Evolutionary conservation across 352 stramenopile genomes (phyloP).

Genomic region (Pythium pyrilobum): DNA sequence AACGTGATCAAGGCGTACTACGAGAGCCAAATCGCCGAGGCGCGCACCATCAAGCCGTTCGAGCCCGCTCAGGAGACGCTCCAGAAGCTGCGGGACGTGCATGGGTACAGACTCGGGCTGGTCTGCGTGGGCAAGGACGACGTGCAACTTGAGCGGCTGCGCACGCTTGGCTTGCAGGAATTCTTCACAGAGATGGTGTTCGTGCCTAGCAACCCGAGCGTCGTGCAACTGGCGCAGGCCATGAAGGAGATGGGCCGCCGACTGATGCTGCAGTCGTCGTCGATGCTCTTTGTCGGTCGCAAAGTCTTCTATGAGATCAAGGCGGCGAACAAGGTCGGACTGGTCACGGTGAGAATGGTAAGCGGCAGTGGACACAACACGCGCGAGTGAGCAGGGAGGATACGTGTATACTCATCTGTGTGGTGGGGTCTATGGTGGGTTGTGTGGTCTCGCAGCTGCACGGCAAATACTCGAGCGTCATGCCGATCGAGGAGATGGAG

Average conservation of each 20-base stretch:
- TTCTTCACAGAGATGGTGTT: conserved; percentile 65
- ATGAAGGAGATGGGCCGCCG: conserved; percentile 68
- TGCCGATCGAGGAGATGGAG: conserved; percentile 82
- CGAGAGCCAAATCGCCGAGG: conserved; percentile 68
- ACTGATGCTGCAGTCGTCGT: conserved; percentile 61
- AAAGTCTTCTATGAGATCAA: conserved; percentile 89
- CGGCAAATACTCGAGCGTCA: conserved; percentile 79
- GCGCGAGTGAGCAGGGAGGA: neutral
- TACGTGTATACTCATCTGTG: neutral
- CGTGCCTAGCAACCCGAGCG: conserved; percentile 58
- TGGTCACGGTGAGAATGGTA: conserved; percentile 78
- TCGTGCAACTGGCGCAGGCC: conserved; percentile 51
- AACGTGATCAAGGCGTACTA: conserved; percentile 76
- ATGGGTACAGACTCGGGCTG: conserved; percentile 57
- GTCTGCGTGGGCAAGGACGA: conserved; percentile 72
- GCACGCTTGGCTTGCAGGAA: conserved; percentile 53
- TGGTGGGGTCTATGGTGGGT: conserved; percentile 1
- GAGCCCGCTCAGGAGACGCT: conserved; percentile 43
- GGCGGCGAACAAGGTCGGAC: conserved; percentile 67
- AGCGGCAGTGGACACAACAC: neutral
- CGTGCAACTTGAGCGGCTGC: conserved; percentile 68
- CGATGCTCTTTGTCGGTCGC: conserved; percentile 76
- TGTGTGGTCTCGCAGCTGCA: conserved; percentile 43
- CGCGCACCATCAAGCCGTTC: conserved; percentile 64
- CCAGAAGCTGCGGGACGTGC: conserved; percentile 35